Evolutionary conservation across 164 flowering plant species (phyloP).

Genomic region (Umbellularia californica): DNA sequence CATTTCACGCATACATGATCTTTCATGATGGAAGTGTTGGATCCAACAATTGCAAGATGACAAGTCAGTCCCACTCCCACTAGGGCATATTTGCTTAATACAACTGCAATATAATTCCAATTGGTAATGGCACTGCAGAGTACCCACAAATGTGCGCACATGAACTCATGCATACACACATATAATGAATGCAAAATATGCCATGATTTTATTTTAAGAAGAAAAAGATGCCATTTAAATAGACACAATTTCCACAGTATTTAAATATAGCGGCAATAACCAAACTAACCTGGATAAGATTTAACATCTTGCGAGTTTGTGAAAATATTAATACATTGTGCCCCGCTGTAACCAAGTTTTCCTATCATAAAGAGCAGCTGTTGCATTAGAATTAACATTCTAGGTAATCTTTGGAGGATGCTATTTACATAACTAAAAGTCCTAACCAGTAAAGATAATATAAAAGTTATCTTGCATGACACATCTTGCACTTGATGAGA

Average conservation of each 20-base stretch:
- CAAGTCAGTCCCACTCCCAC: too few species aligned
- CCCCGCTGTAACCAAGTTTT: conserved; percentile 64
- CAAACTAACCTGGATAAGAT: conserved; percentile 68
- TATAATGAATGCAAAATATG: too few species aligned
- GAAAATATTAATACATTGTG: conserved; percentile 92
- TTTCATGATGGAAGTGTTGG: too few species aligned
- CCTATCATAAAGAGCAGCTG: conserved; percentile 32
- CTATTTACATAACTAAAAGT: neutral
- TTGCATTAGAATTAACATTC: conserved; percentile 1
- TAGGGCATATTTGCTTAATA: too few species aligned
- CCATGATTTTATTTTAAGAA: too few species aligned
- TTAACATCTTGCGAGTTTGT: conserved; percentile 95
- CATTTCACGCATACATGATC: too few species aligned
- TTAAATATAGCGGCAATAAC: neutral
- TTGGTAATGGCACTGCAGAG: too few species aligned
- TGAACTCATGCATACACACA: too few species aligned
- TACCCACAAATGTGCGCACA: too few species aligned
- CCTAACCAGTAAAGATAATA: conserved; percentile 74
- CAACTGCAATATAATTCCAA: too few species aligned
- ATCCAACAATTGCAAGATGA: too few species aligned
- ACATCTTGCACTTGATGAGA: conserved; percentile 45
- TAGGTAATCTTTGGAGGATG: neutral
- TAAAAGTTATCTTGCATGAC: conserved; percentile 96
- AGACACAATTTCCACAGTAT: neutral
- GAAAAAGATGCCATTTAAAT: too few species aligned